phyloP scores from a whole-genome alignment of 202 grass and related monocot genomes.

The Saccharum hybrid region DNA sequence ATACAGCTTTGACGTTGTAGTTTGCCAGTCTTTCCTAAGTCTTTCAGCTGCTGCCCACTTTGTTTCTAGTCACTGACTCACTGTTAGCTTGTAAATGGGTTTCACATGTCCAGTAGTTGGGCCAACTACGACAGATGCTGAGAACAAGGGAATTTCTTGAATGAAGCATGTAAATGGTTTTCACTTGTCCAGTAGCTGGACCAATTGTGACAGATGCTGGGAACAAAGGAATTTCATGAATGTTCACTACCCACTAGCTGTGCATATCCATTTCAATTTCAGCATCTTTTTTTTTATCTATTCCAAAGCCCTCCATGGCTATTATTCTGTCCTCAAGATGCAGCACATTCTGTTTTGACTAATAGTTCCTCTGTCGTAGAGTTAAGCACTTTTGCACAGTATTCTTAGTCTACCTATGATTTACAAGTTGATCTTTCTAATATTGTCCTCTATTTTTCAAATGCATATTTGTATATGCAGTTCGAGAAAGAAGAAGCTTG shows the following conservation, averaged over 20 bases:
- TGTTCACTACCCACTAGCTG: conserved; percentile 7
- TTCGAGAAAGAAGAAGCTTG: conserved; percentile 93
- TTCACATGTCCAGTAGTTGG: conserved; percentile 28
- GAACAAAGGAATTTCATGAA: conserved; percentile 32
- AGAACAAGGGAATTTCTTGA: conserved; percentile 27
- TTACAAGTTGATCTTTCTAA: conserved; percentile 8
- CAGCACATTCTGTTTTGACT: not conserved
- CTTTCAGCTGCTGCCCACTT: not conserved
- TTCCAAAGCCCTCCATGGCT: conserved; percentile 18
- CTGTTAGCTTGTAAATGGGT: conserved; percentile 1
- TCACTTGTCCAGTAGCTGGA: conserved; percentile 7
- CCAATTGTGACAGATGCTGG: conserved; percentile 21
- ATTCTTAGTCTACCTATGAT: not conserved
- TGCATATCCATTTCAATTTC: not conserved
- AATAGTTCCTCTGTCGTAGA: not conserved
- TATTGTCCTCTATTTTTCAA: conserved; percentile 27
- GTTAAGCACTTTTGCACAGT: not conserved
- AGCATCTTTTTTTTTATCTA: conserved; percentile 20
- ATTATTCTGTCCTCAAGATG: conserved; percentile 9
- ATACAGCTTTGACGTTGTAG: conserved; percentile 12
- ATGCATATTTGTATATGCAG: conserved; percentile 53
- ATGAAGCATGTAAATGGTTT: not conserved
- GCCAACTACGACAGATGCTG: conserved; percentile 17
- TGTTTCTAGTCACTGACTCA: conserved; percentile 19
- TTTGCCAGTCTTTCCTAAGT: not conserved